Evolutionary conservation across 2,329 filamentous ascomycete genomes (phyloP).

Genomic region (Talaromyces sp.): DNA sequence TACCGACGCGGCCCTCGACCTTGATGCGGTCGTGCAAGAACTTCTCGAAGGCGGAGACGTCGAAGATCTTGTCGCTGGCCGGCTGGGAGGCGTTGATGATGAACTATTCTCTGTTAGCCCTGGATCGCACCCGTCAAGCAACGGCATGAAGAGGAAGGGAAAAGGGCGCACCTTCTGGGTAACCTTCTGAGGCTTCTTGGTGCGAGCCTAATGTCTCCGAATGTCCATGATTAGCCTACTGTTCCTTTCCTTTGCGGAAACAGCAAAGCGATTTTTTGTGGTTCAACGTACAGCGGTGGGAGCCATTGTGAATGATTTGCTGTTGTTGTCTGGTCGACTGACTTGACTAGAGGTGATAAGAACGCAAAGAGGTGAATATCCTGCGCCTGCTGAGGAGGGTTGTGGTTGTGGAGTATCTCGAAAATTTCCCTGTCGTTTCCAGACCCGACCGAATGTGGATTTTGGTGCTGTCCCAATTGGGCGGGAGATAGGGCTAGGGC

Average conservation of each 20-base stretch:
- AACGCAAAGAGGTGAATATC: slow-evolving; percentile 87
- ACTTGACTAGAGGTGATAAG: slow-evolving; percentile 27
- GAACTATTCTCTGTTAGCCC: slow-evolving; percentile 62
- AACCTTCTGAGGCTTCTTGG: slow-evolving; percentile 50
- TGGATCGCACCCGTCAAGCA: too few relatives aligned
- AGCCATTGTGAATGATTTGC: slow-evolving; percentile 68
- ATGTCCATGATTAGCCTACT: slow-evolving; percentile 88
- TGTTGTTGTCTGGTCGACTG: slow-evolving; percentile 24
- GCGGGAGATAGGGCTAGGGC: slow-evolving; percentile 29
- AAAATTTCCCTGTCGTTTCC: slow-evolving; percentile 26
- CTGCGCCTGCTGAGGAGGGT: slow-evolving; percentile 60
- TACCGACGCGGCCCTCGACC: slow-evolving; percentile 96
- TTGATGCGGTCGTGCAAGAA: slow-evolving; percentile 99
- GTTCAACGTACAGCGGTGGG: slow-evolving; percentile 75
- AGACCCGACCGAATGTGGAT: not conserved
- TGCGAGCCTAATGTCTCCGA: slow-evolving; percentile 41
- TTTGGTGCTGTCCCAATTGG: slow-evolving; percentile 25
- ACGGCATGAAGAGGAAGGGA: too few relatives aligned
- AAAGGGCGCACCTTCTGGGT: slow-evolving; percentile 46
- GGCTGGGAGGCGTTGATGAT: slow-evolving; percentile 99
- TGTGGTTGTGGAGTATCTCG: slow-evolving; percentile 27
- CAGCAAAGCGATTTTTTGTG: slow-evolving; percentile 84
- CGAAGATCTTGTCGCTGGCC: slow-evolving; percentile 99
- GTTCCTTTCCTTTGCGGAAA: slow-evolving; percentile 58
- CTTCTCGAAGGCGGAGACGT: slow-evolving; percentile 97